Evolutionary conservation across 768 basidiomycete genomes (phyloP).

Genomic region (Tulasnella calospora): DNA sequence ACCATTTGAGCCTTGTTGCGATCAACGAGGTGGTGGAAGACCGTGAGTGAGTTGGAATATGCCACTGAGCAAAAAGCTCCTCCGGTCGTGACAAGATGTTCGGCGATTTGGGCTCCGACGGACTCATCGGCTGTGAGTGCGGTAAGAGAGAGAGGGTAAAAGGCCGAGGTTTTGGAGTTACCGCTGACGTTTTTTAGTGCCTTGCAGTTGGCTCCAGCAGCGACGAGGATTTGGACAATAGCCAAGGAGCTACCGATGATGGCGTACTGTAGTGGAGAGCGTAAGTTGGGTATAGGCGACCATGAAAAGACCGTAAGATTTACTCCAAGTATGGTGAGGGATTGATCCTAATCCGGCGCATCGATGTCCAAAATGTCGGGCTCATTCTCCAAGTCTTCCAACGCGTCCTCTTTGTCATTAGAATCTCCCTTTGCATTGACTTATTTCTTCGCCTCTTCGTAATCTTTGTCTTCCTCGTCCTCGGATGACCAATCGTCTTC

Average conservation of each 20-base stretch:
- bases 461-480: slow-evolving; percentile 26
- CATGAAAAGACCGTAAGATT: slow-evolving; percentile 37
- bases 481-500: slow-evolving; percentile 20
- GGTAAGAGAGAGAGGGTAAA: slow-evolving; percentile 36
- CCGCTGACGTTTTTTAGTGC: slow-evolving; percentile 36
- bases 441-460: slow-evolving; percentile 42
- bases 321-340: slow-evolving; percentile 49
- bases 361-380: slow-evolving; percentile 57
- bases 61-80: slow-evolving; percentile 35
- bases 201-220: slow-evolving; percentile 47
- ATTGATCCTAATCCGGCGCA: slow-evolving; percentile 55
- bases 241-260: slow-evolving; percentile 43
- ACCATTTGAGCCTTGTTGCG: slow-evolving; percentile 33
- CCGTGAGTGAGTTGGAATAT: slow-evolving; percentile 33
- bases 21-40: slow-evolving; percentile 36
- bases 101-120: slow-evolving; percentile 32
- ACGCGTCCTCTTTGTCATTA: slow-evolving; percentile 33
- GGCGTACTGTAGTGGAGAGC: background rate
- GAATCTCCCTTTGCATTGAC: slow-evolving; percentile 21
- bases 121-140: slow-evolving; percentile 32
- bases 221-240: slow-evolving; percentile 47
- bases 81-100: slow-evolving; percentile 34
- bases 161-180: slow-evolving; percentile 26
- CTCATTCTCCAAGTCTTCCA: slow-evolving; percentile 47
- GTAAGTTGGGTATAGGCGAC: background rate